These are phyloP conservation scores for Mucor mucedo DNA, from an alignment of 371 early-diverging fungal species.

Conservation along the genomic window DNA sequence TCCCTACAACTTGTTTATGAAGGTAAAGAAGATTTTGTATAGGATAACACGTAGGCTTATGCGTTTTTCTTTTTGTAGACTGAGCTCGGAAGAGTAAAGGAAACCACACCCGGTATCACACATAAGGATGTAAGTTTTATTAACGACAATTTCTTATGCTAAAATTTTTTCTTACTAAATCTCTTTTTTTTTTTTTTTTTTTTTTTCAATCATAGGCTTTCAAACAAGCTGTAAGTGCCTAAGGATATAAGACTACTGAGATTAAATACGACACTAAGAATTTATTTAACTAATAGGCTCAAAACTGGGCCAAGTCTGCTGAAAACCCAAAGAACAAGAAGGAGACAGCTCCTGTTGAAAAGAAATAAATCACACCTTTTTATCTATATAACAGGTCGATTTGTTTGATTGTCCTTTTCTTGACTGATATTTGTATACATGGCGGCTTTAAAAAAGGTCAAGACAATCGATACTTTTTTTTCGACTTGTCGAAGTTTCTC, in stretches of 20 bases:
- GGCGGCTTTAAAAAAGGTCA: conserved; percentile 56
- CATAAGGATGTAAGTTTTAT: conserved; percentile 63
- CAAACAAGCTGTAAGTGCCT: conserved; percentile 45
- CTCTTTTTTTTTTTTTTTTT: conserved; percentile 9
- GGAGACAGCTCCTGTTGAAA: conserved; percentile 1
- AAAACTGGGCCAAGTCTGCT: conserved; percentile 48
- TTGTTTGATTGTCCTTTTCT: conserved; percentile 22
- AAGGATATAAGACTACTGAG: neutral
- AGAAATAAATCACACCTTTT: conserved; percentile 3
- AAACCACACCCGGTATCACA: conserved; percentile 55
- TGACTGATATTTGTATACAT: conserved; percentile 35
- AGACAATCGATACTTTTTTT: conserved; percentile 50
- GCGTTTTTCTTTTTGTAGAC: conserved; percentile 28
- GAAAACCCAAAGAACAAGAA: conserved; percentile 56
- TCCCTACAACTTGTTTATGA: conserved; percentile 76
- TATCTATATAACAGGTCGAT: conserved; percentile 33
- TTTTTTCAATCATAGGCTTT: conserved; percentile 37
- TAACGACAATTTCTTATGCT: neutral
- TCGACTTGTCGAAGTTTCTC: conserved; percentile 53
- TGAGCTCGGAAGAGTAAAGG: conserved; percentile 70
- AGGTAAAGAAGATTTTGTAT: conserved; percentile 39
- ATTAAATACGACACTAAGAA: too few relatives aligned
- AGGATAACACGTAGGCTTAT: neutral
- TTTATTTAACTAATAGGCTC: conserved; percentile 28
- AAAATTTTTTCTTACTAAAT: conserved; percentile 2